Evolutionary conservation across 768 basidiomycete genomes (phyloP).

Genomic region (Boletus rufocinnamomeus): DNA sequence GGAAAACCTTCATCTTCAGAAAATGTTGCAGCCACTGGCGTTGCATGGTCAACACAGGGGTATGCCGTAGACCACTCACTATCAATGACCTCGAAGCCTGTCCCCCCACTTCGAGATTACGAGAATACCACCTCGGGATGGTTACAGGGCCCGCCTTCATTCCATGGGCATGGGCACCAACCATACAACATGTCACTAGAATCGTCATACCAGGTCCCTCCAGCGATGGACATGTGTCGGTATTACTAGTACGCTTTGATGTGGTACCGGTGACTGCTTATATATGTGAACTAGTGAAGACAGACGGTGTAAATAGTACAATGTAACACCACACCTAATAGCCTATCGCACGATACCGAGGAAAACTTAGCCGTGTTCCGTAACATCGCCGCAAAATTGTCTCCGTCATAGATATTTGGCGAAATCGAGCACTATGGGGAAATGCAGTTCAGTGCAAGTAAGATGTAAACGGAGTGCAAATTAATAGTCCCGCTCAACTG

Average conservation of each 20-base stretch:
- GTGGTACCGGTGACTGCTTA: not conserved
- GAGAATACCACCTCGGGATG: slow-evolving; percentile 7
- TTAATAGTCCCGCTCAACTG: not conserved
- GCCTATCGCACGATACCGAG: not conserved
- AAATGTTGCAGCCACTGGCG: slow-evolving; percentile 4
- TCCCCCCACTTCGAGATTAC: slow-evolving; percentile 5
- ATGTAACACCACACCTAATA: not conserved
- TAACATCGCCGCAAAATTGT: not conserved
- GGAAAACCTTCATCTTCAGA: slow-evolving; percentile 3
- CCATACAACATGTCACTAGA: slow-evolving; percentile 8
- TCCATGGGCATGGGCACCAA: slow-evolving; percentile 3
- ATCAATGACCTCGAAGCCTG: slow-evolving; percentile 1
- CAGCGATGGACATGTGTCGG: not conserved
- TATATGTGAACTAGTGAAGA: not conserved
- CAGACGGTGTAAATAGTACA: not conserved
- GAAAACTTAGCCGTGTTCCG: not conserved
- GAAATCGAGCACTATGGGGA: not conserved
- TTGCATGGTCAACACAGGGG: slow-evolving; percentile 11
- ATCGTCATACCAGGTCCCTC: slow-evolving; percentile 1
- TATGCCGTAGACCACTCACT: slow-evolving; percentile 7
- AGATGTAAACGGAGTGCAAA: not conserved
- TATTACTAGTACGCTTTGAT: slow-evolving; percentile 13
- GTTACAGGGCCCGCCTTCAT: slow-evolving; percentile 5
- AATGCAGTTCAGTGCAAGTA: not conserved
- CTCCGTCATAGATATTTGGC: not conserved